phyloP scores from a whole-genome alignment of 495 filamentous ascomycete genomes.

The Neurospora sp. region DNA sequence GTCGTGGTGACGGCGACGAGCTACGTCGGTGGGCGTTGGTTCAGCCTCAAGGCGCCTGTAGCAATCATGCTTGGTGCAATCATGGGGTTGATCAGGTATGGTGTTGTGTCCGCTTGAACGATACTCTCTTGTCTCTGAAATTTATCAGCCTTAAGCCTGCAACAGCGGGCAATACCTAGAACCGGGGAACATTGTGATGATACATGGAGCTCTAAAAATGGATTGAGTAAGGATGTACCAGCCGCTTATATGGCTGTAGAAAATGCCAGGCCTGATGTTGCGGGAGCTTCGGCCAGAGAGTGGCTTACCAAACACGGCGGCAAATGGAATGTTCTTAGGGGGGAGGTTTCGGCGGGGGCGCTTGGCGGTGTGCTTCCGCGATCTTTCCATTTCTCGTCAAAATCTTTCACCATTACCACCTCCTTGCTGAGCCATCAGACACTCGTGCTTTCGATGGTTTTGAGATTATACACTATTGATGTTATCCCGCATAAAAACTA shows the following conservation, averaged over 20 bases:
- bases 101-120: constrained; percentile 28
- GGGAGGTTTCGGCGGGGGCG: no score
- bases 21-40: constrained; percentile 55
- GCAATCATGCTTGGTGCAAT: constrained; percentile 58
- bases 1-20: constrained; percentile 54
- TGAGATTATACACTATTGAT: not conserved
- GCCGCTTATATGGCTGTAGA: not conserved
- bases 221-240: not conserved
- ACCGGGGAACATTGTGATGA: no score
- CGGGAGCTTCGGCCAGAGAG: not conserved
- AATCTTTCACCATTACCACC: not conserved
- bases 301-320: not conserved
- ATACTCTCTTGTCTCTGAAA: not conserved
- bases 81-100: constrained; percentile 57
- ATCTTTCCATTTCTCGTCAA: not conserved
- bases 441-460: not conserved
- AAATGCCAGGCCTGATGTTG: not conserved
- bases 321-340: no score
- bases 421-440: not conserved
- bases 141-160: not conserved
- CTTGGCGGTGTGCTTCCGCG: not conserved
- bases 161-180: not conserved
- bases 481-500: not conserved
- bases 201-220: not conserved
- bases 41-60: constrained; percentile 46